Evolutionary conservation across 176 grass and related monocot species (phyloP).

Genomic region (Tillandsia leiboldiana): DNA sequence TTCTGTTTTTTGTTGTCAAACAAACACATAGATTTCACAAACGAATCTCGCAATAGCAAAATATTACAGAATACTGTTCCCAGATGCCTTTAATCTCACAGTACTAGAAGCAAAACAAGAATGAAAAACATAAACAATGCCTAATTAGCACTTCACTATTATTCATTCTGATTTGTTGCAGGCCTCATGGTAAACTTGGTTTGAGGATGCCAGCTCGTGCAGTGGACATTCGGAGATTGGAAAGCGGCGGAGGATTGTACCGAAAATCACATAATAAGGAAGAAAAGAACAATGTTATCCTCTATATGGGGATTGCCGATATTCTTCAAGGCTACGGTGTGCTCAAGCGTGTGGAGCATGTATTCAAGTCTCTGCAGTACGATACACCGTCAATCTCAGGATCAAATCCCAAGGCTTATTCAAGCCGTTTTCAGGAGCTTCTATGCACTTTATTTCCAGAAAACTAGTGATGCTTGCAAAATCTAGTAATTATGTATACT

Average conservation of each 20-base stretch:
- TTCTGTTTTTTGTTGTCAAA: no score
- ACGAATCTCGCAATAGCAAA: no score
- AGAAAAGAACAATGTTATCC: slow-evolving; percentile 2
- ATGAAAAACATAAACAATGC: no score
- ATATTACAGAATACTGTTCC: no score
- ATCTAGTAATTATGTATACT: no score
- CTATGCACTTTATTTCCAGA: neutral
- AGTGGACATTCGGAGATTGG: neutral
- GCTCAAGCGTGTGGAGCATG: slow-evolving; percentile 5
- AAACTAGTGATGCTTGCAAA: neutral
- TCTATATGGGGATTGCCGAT: slow-evolving; percentile 1
- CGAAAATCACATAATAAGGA: neutral
- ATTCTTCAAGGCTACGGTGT: slow-evolving; percentile 7
- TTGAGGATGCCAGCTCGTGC: neutral
- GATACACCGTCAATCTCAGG: neutral
- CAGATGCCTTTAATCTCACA: no score
- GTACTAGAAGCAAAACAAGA: no score
- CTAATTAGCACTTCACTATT: no score
- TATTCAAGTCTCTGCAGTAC: neutral
- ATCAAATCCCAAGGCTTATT: slow-evolving; percentile 1
- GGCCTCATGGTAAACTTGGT: neutral
- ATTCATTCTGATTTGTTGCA: neutral
- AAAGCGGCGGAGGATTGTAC: neutral
- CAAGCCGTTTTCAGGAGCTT: slow-evolving; percentile 3
- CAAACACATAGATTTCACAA: no score